Evolutionary conservation across 495 filamentous ascomycete species (phyloP).

Genomic region (Aspergillus funiculosus): DNA sequence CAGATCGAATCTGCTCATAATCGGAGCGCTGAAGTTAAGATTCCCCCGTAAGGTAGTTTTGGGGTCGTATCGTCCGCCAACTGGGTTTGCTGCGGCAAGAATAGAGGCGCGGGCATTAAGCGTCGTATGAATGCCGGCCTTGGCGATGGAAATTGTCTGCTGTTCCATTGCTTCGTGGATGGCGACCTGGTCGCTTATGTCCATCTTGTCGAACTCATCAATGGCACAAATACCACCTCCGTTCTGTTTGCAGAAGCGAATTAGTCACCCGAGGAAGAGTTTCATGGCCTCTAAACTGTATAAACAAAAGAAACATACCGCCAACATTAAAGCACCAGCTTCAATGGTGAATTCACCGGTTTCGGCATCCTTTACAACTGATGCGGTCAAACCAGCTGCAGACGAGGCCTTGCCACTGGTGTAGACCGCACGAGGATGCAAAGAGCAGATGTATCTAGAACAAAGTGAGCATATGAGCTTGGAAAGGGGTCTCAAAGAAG

Average conservation of each 20-base stretch:
- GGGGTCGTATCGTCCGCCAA: conserved; percentile 93
- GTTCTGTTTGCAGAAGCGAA: conserved; percentile 23
- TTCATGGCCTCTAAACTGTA: no score
- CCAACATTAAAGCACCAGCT: conserved; percentile 95
- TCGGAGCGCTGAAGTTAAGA: conserved; percentile 96
- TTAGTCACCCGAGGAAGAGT: no score
- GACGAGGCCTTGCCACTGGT: conserved; percentile 98
- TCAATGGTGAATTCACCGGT: conserved; percentile 99
- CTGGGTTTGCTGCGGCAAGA: conserved; percentile 92
- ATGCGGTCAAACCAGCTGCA: conserved; percentile 93
- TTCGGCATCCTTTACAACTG: conserved; percentile 96
- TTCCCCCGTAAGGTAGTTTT: conserved; percentile 90
- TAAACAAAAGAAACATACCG: conserved; percentile 50
- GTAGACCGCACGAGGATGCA: conserved; percentile 93
- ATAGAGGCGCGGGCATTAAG: conserved; percentile 94
- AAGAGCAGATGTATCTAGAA: conserved; percentile 76
- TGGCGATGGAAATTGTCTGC: conserved; percentile 98
- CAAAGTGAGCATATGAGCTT: background rate
- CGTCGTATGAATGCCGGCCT: conserved; percentile 97
- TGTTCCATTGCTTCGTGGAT: conserved; percentile 99
- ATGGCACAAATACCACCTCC: conserved; percentile 87
- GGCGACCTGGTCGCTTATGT: conserved; percentile 93
- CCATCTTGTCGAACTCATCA: conserved; percentile 99
- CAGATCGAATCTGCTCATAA: conserved; percentile 98
- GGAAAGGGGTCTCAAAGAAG: background rate